Evolutionary conservation across 1,139 yeast genomes (phyloP), one percentile per base, ranked within the genome.

Genomic region (Yamadazyma epiphylla): DNA sequence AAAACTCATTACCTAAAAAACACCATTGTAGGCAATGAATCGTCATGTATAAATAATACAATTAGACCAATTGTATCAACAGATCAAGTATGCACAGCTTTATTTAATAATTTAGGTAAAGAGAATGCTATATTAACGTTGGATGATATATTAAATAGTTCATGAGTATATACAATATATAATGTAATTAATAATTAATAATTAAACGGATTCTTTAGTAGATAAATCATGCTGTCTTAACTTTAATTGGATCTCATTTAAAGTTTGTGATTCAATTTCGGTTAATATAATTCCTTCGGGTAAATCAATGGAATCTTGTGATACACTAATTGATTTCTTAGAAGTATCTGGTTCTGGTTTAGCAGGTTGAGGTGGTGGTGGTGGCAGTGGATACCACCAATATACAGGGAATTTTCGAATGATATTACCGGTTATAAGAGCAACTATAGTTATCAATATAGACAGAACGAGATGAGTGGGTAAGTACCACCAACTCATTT

Each of bases 31-130:
- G 68, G 68, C 1, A 48, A 58, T 25, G 43, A 46, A 3, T 27
- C 52, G 6, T 37, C 47, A 4, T 52, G 53, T 31, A 39, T 76
- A n/a, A 74, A 74, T 42, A 62, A 65, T 1, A 32, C 76, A 28
- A 56, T 80, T 0, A 66, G 85, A 39, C 91, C 91, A 0, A 64
- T 83, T 0, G 62, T 84, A 3, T 70, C 86, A 1, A 83, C 87
- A 0, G 84, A 80, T 40, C 63, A 69, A 25, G 94, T 87, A 2
- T 86, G 91, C 1, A 51, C 59, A 28, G 74, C 75, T 27, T 61
- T 80, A 3, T 61, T 78, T 19, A 73, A 77, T 27, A 76, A 75
- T 25, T 56, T 85, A 22, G 67, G 67, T 13, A 77, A 77, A 33
- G 50, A 53, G 0, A 53, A 51, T 2, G 94, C 91, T 0, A 74